Base-by-base conservation (phyloP, 805 yeast genomes). In the Saccharomyces mikatae region DNA sequence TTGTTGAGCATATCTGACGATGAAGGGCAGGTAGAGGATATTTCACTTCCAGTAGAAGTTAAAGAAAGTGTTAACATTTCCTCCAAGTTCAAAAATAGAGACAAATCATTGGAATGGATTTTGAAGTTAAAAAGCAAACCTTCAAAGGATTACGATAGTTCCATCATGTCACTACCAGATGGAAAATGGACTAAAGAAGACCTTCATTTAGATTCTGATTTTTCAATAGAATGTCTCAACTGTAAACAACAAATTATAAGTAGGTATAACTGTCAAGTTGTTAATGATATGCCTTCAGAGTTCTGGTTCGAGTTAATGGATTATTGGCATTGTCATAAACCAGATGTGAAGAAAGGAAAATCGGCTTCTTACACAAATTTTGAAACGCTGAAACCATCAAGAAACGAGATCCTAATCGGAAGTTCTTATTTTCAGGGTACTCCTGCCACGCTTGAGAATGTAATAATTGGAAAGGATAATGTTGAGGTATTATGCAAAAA, bases 311-410 rank as follows among this genome's bases (percentile, higher is more conserved):
- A 92, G 66, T 73, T 94, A 79, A 86, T 92, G 96, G 98, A 92
- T 55, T 87, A 86, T 60, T 92, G 99, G 99, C 97, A 92, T 67
- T 92, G 99, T 66, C 97, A 92, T 65, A 86, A 86, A 62, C 95
- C 95, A 0, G 67, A 70, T 46, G 56, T 55, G 27, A 55, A 31
- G 55, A 52, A 54, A 9, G 28, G 11, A 32, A 66, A 49, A 52
- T 52, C 44, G 54, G 52, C 53, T 10, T 58, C 57, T 32, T 54
- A 57, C 1, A 48, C 52, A 6, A 59, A 55, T 13, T 62, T 62
- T 49, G 60, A 60, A 41, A 59, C 58, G 2, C 51, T 70, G 24
- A 52, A 53, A 8, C 74, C 74, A 6, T 46, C 32, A 14, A n/a
- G 32, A 2, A 59, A 60, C 3, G 70, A 68, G 41, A 36, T 70